phyloP scores from a whole-genome alignment of 495 filamentous ascomycete species.

The Aspergillus incahuasiensis region DNA sequence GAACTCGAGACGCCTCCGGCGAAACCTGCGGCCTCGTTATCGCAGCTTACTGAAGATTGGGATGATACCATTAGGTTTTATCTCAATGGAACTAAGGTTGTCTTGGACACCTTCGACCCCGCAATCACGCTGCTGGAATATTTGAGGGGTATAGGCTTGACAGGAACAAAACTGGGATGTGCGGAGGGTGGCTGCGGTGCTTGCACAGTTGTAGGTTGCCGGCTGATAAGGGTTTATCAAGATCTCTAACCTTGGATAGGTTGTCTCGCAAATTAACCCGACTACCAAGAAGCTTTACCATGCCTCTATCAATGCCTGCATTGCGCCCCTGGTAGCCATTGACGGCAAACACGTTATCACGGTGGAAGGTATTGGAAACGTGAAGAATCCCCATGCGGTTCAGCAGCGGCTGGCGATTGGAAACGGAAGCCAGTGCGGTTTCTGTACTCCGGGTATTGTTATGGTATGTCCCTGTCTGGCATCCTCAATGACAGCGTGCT shows the following conservation, averaged over 20 bases:
- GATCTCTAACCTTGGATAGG: conserved; percentile 33
- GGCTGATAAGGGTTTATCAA: not conserved
- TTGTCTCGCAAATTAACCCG: conserved; percentile 86
- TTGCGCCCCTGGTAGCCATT: conserved; percentile 85
- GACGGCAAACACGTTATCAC: conserved; percentile 99
- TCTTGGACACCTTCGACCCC: conserved; percentile 76
- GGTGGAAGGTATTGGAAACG: conserved; percentile 92
- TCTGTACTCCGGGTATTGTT: conserved; percentile 96
- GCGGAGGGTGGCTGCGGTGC: conserved; percentile 96
- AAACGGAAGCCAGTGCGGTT: conserved; percentile 68
- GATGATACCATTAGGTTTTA: conserved; percentile 76
- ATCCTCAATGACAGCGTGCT: conserved; percentile 9
- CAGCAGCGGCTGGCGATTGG: conserved; percentile 86
- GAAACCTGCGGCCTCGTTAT: conserved; percentile 31
- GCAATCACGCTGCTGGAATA: conserved; percentile 94
- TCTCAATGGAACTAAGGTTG: conserved; percentile 90
- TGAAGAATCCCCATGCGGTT: conserved; percentile 79
- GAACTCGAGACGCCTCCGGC: conserved; percentile 28
- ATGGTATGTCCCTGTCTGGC: conserved; percentile 70
- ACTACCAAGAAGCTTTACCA: conserved; percentile 88
- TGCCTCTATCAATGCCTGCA: conserved; percentile 88
- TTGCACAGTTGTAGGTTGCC: conserved; percentile 72
- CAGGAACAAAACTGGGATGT: conserved; percentile 71
- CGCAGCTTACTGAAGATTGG: conserved; percentile 58
- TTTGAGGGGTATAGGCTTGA: conserved; percentile 82